phyloP scores from a whole-genome alignment of 352 stramenopile genomes.

The Globisporangium abappressorium region DNA sequence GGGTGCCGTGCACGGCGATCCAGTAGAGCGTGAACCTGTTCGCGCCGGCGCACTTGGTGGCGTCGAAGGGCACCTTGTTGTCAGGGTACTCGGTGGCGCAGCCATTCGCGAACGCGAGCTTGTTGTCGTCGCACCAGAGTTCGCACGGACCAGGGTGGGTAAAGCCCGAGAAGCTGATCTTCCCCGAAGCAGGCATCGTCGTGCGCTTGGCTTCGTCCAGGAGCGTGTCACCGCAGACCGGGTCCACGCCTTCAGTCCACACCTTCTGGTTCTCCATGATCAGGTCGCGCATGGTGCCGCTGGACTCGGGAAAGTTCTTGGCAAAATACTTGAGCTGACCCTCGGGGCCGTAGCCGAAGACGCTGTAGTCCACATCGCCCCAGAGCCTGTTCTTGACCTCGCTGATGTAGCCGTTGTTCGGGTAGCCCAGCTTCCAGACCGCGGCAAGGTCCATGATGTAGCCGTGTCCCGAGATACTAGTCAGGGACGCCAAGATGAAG shows the following conservation, averaged over 20 bases:
- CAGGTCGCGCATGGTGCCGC: constrained; percentile 13
- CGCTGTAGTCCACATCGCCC: constrained; percentile 20
- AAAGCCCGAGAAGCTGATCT: constrained; percentile 52
- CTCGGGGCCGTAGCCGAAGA: constrained; percentile 26
- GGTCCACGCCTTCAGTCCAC: constrained; percentile 16
- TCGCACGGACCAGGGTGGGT: constrained; percentile 58
- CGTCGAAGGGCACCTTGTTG: constrained; percentile 44
- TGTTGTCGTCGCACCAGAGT: constrained; percentile 57
- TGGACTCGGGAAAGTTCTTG: constrained; percentile 27
- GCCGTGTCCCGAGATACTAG: constrained; percentile 20
- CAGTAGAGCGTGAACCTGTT: constrained; percentile 51
- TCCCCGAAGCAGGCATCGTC: constrained; percentile 28
- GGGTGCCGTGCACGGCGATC: constrained; percentile 40
- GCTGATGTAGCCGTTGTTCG: constrained; percentile 29
- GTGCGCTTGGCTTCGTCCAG: constrained; percentile 28
- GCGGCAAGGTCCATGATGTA: constrained; percentile 45
- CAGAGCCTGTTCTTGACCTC: constrained; percentile 24
- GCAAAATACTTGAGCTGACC: constrained; percentile 27
- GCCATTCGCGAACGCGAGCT: constrained; percentile 45
- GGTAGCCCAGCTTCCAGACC: constrained; percentile 26
- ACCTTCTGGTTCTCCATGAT: constrained; percentile 17
- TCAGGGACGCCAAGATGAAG: constrained; percentile 14
- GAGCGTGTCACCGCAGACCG: constrained; percentile 25
- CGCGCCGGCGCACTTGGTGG: constrained; percentile 35
- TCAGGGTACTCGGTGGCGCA: constrained; percentile 41